Base-by-base conservation (phyloP, 2,329 filamentous ascomycete species). In the Fragosphaeria purpurea region DNA sequence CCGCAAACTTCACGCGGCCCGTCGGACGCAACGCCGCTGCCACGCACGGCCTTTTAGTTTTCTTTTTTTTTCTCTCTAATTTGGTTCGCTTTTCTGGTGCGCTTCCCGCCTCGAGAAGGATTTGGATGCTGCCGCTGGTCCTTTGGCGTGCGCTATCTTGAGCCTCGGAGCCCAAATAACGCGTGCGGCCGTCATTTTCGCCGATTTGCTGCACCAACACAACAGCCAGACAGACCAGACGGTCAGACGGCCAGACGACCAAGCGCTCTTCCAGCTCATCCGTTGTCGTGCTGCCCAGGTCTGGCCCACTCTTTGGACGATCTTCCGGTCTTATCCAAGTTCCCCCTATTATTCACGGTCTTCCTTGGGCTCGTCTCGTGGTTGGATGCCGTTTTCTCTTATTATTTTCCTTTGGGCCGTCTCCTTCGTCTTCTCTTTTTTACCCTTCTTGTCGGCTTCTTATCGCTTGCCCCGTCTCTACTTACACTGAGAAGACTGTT, bases 281-380 rank as follows among this genome's bases (percentile, higher is more conserved):
- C 41, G 34, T 22, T 41, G 30, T 37, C 13, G 35, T 43, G 34
- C 48, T 35, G 39, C 39, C 37, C 37, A 3, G 44, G 22, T 38
- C 5, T 39, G 41, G 33, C 11, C 41, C 51, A 34, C 44, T 53
- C 13, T 48, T 50, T 50, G 43, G 45, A 44, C 41, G n/a, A 6
- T n/a, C 47, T 52, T 46, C 43, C 46, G 13, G 12, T 37, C 41
- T 12, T 40, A 13, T 35, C 38, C 32, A 12, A 34, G 22, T 22
- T 7, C 41, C 30, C 22, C 22, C 41, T 6, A 32, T 4, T 32
- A 9, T 33, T 30, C 10, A 7, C 35, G 11, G 35, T 7, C 35
- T 37, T 37, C 11, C 7, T 11, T 11, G 11, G 11, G 35, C 11
- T 37, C 7, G 11, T 37, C 7, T 37, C 35, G 3, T 37, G 7